Conservation (phyloP, 345 rosid species). For the Boechera stricta region DNA sequence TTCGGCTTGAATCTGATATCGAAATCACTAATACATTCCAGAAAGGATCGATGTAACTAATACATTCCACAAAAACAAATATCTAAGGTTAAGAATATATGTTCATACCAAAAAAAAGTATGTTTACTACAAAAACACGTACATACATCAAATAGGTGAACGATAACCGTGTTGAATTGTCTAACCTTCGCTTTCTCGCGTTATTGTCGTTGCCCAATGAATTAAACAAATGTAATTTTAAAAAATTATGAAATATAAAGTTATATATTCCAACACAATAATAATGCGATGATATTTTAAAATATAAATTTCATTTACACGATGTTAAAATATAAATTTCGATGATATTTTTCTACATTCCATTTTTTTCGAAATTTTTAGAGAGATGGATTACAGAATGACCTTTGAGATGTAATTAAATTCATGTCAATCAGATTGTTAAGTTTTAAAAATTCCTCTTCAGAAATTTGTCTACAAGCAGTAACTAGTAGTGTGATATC, state of each 20-base stretch:
- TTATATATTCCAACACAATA: background rate
- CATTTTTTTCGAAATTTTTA: background rate
- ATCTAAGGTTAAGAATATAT: conserved; percentile 1
- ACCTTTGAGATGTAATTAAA: background rate
- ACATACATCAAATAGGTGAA: conserved; percentile 24
- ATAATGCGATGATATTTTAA: background rate
- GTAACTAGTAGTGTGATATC: background rate
- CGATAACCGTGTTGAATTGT: conserved; percentile 41
- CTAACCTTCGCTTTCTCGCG: conserved; percentile 35
- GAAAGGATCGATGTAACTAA: too few relatives aligned
- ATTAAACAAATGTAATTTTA: background rate
- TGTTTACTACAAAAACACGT: conserved; percentile 15
- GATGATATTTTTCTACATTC: background rate
- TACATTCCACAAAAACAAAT: too few relatives aligned
- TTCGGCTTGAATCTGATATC: too few relatives aligned
- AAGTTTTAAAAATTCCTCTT: background rate
- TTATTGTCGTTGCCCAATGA: conserved; percentile 26
- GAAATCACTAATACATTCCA: too few relatives aligned
- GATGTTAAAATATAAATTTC: background rate
- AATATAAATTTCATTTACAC: background rate
- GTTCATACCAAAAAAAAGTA: background rate
- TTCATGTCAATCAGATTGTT: background rate
- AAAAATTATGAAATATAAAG: background rate
- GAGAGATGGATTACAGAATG: background rate
- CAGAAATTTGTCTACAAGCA: background rate